A percentile compares a stretch with the other conserved stretches of the same genome.
These are phyloP conservation scores for Jackrogersella multiformis DNA, from an alignment of 495 filamentous ascomycete genomes.

Conservation along the genomic window DNA sequence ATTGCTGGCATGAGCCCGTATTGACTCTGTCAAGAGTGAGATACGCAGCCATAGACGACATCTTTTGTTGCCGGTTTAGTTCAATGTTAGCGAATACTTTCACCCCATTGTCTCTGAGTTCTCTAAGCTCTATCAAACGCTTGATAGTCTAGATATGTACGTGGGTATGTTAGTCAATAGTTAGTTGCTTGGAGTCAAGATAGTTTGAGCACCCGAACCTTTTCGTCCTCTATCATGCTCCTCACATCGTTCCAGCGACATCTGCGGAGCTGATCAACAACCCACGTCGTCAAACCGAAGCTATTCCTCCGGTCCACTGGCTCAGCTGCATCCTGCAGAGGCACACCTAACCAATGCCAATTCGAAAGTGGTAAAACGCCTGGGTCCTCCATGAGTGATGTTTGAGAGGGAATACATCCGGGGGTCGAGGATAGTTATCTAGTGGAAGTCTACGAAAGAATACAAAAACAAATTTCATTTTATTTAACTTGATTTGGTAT, in stretches of 20 bases:
- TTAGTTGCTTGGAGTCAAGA: neutral
- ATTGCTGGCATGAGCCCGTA: neutral
- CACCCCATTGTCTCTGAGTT: neutral
- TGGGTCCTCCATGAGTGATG: neutral
- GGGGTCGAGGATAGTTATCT: too few species aligned
- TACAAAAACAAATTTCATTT: neutral
- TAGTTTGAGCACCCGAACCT: too few species aligned
- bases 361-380: neutral
- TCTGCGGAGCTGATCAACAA: neutral
- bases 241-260: neutral
- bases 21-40: neutral
- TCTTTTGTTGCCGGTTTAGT: conserved; percentile 8
- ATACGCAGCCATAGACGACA: conserved; percentile 8
- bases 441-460: too few species aligned
- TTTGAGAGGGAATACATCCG: too few species aligned
- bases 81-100: neutral
- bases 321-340: neutral
- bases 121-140: conserved; percentile 4
- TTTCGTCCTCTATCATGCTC: neutral
- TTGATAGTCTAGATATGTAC: neutral
- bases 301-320: neutral
- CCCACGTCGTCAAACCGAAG: neutral
- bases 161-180: neutral
- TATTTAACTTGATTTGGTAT: neutral
- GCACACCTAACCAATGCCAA: neutral